phyloP scores from a whole-genome alignment of 1,284 basidiomycete genomes.

The Malassezia japonica region DNA sequence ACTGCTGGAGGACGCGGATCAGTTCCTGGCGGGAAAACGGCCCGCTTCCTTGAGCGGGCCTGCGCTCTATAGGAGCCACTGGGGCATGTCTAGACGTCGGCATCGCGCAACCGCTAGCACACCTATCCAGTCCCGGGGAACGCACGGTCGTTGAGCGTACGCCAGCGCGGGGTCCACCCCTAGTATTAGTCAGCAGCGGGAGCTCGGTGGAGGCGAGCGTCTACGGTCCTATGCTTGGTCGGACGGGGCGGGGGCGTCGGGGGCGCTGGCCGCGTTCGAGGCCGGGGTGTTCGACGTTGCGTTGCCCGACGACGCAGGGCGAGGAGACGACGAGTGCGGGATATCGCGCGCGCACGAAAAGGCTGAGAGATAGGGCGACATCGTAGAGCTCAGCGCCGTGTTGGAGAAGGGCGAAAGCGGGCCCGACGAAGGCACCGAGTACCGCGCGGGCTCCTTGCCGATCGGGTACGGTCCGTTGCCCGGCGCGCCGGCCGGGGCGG shows the following conservation, averaged over 20 bases:
- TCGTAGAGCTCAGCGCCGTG: conserved; percentile 38
- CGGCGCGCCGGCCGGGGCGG: background rate
- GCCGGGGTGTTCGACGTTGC: background rate
- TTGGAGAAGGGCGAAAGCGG: conserved; percentile 43
- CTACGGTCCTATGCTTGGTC: too few species aligned
- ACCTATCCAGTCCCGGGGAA: too few species aligned
- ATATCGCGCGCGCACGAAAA: conserved; percentile 46
- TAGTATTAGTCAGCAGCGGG: too few species aligned
- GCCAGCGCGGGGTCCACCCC: too few species aligned
- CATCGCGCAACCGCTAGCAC: too few species aligned
- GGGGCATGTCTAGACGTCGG: too few species aligned
- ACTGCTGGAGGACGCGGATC: conserved; percentile 79
- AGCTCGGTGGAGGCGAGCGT: too few species aligned
- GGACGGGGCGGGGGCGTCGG: background rate
- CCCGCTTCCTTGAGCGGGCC: background rate
- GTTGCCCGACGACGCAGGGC: conserved; percentile 13
- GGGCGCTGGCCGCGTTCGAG: background rate
- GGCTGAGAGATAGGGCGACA: conserved; percentile 45
- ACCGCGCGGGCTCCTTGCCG: conserved; percentile 36
- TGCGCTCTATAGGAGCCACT: too few species aligned
- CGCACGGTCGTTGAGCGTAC: too few species aligned
- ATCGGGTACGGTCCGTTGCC: background rate
- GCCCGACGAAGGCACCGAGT: conserved; percentile 30
- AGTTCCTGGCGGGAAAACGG: conserved; percentile 69
- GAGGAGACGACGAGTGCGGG: conserved; percentile 37